Evolutionary conservation across 2,329 filamentous ascomycete genomes (phyloP).

Genomic region (Penicillium sp.): DNA sequence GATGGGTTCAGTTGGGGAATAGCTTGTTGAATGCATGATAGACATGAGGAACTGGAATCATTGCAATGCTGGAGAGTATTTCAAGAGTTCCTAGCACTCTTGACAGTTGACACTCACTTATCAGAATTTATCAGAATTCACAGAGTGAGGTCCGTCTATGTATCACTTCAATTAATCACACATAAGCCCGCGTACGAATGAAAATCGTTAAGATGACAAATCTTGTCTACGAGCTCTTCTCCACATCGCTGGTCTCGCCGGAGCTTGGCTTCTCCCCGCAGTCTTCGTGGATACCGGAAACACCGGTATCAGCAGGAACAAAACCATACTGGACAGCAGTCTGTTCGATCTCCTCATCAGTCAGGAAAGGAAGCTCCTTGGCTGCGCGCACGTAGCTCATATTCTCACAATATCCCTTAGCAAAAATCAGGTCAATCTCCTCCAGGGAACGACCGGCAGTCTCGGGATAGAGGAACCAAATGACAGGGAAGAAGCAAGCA

Average conservation of each 20-base stretch:
- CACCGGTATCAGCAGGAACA: neutral
- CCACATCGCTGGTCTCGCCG: neutral
- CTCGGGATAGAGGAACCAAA: slow-evolving; percentile 4
- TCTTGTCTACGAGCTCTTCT: neutral
- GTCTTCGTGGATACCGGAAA: neutral
- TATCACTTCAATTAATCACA: no score
- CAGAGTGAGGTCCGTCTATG: no score
- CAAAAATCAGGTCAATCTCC: neutral
- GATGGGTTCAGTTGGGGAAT: no score
- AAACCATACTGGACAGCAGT: slow-evolving; percentile 17
- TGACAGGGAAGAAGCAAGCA: slow-evolving; percentile 6
- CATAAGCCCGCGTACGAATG: no score
- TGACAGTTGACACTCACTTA: no score
- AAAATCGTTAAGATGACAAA: no score
- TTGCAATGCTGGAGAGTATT: no score
- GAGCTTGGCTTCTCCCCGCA: neutral
- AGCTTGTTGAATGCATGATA: no score
- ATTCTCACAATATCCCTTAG: slow-evolving; percentile 12
- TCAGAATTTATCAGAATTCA: no score
- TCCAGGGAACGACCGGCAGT: neutral
- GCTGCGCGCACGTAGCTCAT: slow-evolving; percentile 21
- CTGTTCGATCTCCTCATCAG: slow-evolving; percentile 16
- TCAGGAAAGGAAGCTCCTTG: slow-evolving; percentile 21
- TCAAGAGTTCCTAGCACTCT: no score
- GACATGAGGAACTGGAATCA: no score